Evolutionary conservation across 1,139 yeast genomes (phyloP).

Genomic region (Suhomyces bokatorum): DNA sequence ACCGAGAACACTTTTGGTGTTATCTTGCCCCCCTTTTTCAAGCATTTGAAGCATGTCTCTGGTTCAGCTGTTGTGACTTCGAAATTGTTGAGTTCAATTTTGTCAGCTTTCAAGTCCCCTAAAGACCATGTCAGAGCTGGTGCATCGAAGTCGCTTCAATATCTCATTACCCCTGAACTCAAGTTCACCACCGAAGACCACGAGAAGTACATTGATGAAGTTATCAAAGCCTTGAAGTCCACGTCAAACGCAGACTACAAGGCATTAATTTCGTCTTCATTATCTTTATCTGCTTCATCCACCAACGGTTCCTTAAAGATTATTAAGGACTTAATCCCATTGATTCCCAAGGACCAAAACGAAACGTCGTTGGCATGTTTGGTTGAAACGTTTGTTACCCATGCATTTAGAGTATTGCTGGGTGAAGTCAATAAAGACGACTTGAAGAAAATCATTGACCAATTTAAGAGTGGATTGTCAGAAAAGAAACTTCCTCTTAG

Average conservation of each 20-base stretch:
- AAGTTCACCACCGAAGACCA: constrained; percentile 3
- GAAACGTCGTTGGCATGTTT: constrained; percentile 59
- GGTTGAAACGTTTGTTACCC: constrained; percentile 51
- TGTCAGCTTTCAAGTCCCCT: constrained; percentile 68
- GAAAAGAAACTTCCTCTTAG: constrained; percentile 66
- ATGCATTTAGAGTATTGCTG: constrained; percentile 27
- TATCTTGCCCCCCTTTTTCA: constrained; percentile 52
- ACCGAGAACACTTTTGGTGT: constrained; percentile 68
- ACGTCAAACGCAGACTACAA: constrained; percentile 73
- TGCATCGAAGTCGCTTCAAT: constrained; percentile 45
- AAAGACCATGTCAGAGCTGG: constrained; percentile 63
- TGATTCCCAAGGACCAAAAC: constrained; percentile 71
- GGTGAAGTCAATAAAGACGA: constrained; percentile 14
- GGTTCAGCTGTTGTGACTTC: constrained; percentile 34
- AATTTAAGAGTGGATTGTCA: constrained; percentile 56
- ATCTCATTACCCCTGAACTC: not conserved
- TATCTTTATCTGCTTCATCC: constrained; percentile 11
- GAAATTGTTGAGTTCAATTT: constrained; percentile 59
- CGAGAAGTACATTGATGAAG: constrained; percentile 44
- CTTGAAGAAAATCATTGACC: constrained; percentile 22
- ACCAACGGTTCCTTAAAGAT: constrained; percentile 28
- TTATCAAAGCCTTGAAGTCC: constrained; percentile 58
- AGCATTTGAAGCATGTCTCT: constrained; percentile 25
- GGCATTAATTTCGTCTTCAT: constrained; percentile 22
- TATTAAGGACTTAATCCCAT: constrained; percentile 46